Evolutionary conservation across 2,329 filamentous ascomycete species (phyloP), one percentile per base, ranked within the genome.

Genomic region (Exophiala sideris): DNA sequence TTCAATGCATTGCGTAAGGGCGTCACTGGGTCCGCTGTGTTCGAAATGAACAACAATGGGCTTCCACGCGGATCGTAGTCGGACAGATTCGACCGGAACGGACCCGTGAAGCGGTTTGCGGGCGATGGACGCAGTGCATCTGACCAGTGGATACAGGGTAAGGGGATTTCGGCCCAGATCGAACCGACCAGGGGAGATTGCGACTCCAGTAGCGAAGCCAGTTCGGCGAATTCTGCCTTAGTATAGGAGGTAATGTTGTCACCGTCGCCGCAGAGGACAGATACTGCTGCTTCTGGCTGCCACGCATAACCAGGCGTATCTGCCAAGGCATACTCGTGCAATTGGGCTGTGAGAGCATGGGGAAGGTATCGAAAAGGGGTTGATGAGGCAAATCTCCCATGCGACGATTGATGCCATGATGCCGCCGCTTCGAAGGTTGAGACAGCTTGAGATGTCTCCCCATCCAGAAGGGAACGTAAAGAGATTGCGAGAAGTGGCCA

Each of bases 21-120:
- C 0, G 81, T 85, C 1, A 85, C 79, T 0, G 83, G 83, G 52
- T 85, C 82, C 11, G 78, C 72, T 0, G 76, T 79, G 62, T 80
- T 84, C 34, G 76, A 78, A 10, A 84, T 68, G 63, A 83, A 80
- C 5, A 85, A 71, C 32, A 85, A 70, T 0, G 82, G 82, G n/a
- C 64, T 61, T 4, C 56, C 65, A n/a, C 59, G 60, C 39, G 63
- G 62, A 16, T 60, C 52, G 34, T 63, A 62, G 32, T 62, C 55
- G 11, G 48, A 41, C 12, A 59, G 50, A 20, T 61, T 60, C 18
- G 60, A 62, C n/a, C 50, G 11, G 34, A 59, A 60, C 44, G 52
- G 66, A 64, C 72, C 72, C n/a, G 62, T 52, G 38, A 72, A 68
- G 18, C 63, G 67, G 58, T 72, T 72, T 40, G 68, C 66, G 0